phyloP scores from a whole-genome alignment of 345 rosid genomes.

The Eucalyptus regnans region DNA sequence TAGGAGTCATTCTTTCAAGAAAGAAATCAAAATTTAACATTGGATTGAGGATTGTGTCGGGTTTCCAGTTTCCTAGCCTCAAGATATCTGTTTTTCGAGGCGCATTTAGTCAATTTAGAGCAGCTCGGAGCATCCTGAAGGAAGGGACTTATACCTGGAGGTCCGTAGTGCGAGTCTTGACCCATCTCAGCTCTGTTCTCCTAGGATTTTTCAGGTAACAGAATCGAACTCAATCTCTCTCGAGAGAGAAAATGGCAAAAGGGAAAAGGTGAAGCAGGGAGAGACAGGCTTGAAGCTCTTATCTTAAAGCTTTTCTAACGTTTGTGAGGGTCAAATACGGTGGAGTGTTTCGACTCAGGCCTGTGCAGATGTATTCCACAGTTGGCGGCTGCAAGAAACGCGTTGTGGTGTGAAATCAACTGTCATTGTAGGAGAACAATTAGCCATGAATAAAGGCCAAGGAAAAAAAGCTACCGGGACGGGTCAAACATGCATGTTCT shows the following conservation, averaged over 20 bases:
- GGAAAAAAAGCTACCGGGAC: neutral
- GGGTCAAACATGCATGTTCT: neutral
- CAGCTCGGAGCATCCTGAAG: neutral
- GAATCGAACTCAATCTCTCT: neutral
- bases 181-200: neutral
- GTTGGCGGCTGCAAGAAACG: neutral
- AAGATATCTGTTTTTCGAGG: neutral
- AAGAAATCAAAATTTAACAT: neutral
- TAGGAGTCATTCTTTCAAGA: neutral
- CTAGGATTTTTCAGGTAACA: neutral
- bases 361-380: neutral
- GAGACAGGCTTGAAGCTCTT: neutral
- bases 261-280: neutral
- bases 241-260: neutral
- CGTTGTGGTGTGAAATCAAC: neutral
- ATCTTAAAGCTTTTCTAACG: accelerated
- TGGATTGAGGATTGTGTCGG: neutral
- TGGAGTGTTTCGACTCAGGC: neutral
- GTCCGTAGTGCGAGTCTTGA: neutral
- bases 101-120: neutral
- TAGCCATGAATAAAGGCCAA: neutral
- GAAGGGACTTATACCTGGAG: neutral
- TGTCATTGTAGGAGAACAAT: neutral
- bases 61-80: neutral
- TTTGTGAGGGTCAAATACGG: neutral